Percentiles rank a stretch among this genome's conserved stretches.
Conservation (phyloP, 192 early-diverging fungal species). For the Podila horticola region DNA sequence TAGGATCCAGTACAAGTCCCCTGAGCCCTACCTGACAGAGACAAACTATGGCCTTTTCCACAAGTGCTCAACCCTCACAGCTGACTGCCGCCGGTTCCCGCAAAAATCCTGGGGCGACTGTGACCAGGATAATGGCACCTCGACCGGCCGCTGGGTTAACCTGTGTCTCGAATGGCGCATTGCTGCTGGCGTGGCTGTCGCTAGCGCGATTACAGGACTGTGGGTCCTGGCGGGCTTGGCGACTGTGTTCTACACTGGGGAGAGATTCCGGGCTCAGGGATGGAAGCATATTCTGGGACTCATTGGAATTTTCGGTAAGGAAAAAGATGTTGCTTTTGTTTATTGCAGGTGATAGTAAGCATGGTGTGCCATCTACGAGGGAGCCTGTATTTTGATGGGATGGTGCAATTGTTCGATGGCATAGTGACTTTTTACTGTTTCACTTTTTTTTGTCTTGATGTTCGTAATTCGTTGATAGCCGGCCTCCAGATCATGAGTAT, state of each 20-base stretch:
- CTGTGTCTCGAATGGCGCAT: slow-evolving; percentile 42
- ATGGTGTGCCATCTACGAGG: too few relatives aligned
- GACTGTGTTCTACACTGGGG: slow-evolving; percentile 37
- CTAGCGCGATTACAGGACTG: slow-evolving; percentile 22
- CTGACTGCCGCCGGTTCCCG: slow-evolving; percentile 48
- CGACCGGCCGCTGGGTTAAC: slow-evolving; percentile 27
- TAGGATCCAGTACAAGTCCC: slow-evolving; percentile 45
- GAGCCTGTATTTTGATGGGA: neutral
- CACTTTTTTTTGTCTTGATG: neutral
- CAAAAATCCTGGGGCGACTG: slow-evolving; percentile 48
- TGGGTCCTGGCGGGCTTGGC: slow-evolving; percentile 29
- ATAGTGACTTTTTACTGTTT: neutral
- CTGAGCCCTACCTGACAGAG: slow-evolving; percentile 35
- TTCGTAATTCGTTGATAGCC: neutral
- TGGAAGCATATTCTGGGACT: slow-evolving; percentile 49
- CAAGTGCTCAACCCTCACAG: slow-evolving; percentile 42
- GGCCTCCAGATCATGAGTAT: slow-evolving; percentile 39
- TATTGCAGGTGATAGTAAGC: neutral
- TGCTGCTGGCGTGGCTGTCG: slow-evolving; percentile 20
- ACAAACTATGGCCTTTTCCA: slow-evolving; percentile 48
- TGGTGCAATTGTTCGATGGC: neutral
- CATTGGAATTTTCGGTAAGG: slow-evolving; percentile 41
- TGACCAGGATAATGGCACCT: slow-evolving; percentile 31
- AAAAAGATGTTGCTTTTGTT: neutral
- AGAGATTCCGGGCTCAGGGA: slow-evolving; percentile 31